Evolutionary conservation across 2,329 filamentous ascomycete species (phyloP).

Genomic region (Botrytis byssoidea): DNA sequence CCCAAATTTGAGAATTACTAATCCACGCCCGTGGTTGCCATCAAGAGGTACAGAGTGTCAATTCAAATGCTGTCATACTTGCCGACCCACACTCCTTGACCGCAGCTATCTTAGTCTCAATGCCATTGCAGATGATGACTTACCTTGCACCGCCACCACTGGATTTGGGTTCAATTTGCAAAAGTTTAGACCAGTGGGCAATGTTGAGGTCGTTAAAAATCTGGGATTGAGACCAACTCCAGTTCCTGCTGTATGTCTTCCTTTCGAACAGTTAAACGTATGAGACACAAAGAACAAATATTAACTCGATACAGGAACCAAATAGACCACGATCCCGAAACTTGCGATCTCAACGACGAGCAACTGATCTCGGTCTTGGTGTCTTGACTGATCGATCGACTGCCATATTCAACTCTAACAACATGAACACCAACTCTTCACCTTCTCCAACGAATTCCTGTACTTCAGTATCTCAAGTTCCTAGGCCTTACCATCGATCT

Average conservation of each 20-base stretch:
- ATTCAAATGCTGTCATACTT: conserved; percentile 50
- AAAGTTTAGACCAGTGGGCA: conserved; percentile 44
- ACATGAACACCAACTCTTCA: neutral
- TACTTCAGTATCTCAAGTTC: neutral
- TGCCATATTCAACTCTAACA: neutral
- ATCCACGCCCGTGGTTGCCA: conserved; percentile 42
- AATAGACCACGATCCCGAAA: neutral
- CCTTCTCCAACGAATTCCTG: neutral
- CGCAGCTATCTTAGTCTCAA: conserved; percentile 52
- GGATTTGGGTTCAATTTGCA: conserved; percentile 53
- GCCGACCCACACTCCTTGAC: conserved; percentile 46
- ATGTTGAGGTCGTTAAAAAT: conserved; percentile 31
- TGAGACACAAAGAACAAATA: neutral
- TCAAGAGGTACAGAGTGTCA: conserved; percentile 47
- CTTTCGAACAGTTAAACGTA: neutral
- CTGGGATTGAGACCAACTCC: conserved; percentile 34
- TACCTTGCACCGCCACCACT: conserved; percentile 49
- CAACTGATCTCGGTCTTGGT: conserved; percentile 24
- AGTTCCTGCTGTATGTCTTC: conserved; percentile 23
- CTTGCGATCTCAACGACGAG: conserved; percentile 7
- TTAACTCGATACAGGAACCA: neutral
- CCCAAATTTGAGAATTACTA: neutral
- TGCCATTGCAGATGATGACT: conserved; percentile 49
- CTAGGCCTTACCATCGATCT: neutral
- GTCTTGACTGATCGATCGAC: conserved; percentile 15